Percentiles rank a stretch among this genome's conserved stretches.
phyloP scores from a whole-genome alignment of 768 basidiomycete species.

The Piloderma croceum region DNA sequence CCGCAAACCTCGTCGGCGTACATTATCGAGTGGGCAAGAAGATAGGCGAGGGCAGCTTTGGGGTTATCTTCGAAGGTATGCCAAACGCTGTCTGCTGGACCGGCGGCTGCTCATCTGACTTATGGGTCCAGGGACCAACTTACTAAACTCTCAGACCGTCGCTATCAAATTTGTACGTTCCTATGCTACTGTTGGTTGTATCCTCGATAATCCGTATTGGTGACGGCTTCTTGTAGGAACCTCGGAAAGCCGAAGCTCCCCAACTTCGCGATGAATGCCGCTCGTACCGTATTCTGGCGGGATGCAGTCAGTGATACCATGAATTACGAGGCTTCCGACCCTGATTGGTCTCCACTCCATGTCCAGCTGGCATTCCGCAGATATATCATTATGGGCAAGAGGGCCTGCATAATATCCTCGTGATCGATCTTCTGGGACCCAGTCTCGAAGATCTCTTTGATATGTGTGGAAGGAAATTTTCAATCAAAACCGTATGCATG shows the following conservation, averaged over 20 bases:
- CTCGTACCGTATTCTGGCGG: slow-evolving; percentile 86
- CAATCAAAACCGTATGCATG: slow-evolving; percentile 98
- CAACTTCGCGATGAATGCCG: slow-evolving; percentile 98
- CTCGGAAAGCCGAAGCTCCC: slow-evolving; percentile 91
- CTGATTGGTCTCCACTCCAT: slow-evolving; percentile 16
- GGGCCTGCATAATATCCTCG: slow-evolving; percentile 95
- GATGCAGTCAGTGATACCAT: slow-evolving; percentile 85
- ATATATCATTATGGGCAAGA: slow-evolving; percentile 99
- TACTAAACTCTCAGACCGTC: slow-evolving; percentile 96
- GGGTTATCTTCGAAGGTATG: slow-evolving; percentile 92
- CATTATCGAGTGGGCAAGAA: slow-evolving; percentile 98
- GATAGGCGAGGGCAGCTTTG: slow-evolving; percentile 98
- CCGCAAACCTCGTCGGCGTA: slow-evolving; percentile 83
- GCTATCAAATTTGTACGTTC: slow-evolving; percentile 98
- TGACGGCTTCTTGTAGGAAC: too few relatives aligned
- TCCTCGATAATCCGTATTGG: too few relatives aligned
- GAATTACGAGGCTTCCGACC: too few relatives aligned
- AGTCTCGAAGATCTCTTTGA: slow-evolving; percentile 97
- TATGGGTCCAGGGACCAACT: slow-evolving; percentile 74
- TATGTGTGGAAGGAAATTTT: slow-evolving; percentile 98
- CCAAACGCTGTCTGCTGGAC: slow-evolving; percentile 11
- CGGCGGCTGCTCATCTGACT: slow-evolving; percentile 1
- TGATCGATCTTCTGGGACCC: slow-evolving; percentile 96
- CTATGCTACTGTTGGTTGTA: too few relatives aligned
- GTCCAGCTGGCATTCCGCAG: slow-evolving; percentile 89